Evolutionary conservation across 140 eudicot species (phyloP).

Genomic region (Cichorium intybus): DNA sequence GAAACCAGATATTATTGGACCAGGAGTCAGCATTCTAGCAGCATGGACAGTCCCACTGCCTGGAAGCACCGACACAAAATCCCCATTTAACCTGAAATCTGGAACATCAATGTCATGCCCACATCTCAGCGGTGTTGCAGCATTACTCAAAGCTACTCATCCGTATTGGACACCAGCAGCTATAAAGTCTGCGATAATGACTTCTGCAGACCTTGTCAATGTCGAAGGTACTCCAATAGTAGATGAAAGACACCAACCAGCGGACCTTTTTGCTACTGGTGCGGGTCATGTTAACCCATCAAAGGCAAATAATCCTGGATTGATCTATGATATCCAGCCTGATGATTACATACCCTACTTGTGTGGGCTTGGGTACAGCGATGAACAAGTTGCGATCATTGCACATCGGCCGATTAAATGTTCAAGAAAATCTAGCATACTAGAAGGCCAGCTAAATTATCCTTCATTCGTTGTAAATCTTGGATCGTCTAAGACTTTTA

Average conservation of each 20-base stretch:
- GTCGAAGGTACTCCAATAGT: conserved; percentile 28
- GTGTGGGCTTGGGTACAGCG: conserved; percentile 53
- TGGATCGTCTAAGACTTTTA: conserved; percentile 28
- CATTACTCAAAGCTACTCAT: conserved; percentile 53
- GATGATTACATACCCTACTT: conserved; percentile 61
- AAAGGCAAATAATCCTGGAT: conserved; percentile 64
- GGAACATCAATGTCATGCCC: conserved; percentile 92
- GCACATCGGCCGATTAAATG: conserved; percentile 26
- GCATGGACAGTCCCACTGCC: conserved; percentile 61
- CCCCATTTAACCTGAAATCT: conserved; percentile 37
- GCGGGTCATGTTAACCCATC: conserved; percentile 71
- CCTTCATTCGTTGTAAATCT: conserved; percentile 60
- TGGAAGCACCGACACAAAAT: conserved; percentile 22
- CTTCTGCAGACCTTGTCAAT: conserved; percentile 42
- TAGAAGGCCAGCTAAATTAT: conserved; percentile 48
- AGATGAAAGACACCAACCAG: conserved; percentile 39
- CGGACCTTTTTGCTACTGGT: conserved; percentile 47
- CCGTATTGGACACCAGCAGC: conserved; percentile 77
- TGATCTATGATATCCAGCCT: conserved; percentile 47
- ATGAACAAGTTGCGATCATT: conserved; percentile 32
- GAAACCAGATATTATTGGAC: too few species aligned
- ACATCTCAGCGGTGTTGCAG: conserved; percentile 64
- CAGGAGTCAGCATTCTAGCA: conserved; percentile 55
- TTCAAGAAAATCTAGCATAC: conserved; percentile 13
- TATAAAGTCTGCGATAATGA: conserved; percentile 68